Conservation (phyloP, 2,329 filamentous ascomycete species). For the Talaromyces sp. region DNA sequence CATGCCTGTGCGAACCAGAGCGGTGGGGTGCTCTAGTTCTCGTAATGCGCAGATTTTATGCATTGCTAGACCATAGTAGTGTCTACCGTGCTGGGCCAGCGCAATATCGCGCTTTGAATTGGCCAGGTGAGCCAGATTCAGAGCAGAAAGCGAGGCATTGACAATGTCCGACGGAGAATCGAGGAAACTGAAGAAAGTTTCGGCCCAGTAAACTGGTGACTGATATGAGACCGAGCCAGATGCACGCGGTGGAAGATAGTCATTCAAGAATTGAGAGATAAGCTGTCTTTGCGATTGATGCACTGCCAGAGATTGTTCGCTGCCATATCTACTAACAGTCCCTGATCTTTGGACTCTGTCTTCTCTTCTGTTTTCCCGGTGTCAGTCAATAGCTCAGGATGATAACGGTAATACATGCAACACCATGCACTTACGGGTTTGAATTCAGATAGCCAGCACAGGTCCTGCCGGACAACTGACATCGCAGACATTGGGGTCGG, state of each 20-base stretch:
- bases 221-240: neutral
- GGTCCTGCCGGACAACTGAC: neutral
- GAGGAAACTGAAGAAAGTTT: neutral
- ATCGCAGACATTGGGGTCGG: neutral
- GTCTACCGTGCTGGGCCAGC: neutral
- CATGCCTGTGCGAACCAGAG: neutral
- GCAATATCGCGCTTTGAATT: neutral
- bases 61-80: neutral
- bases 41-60: neutral
- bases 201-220: neutral
- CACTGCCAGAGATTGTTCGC: neutral
- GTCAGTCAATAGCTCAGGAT: neutral
- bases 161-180: neutral
- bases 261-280: neutral
- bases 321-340: neutral
- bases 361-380: neutral
- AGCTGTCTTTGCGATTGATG: neutral
- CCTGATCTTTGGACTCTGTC: neutral
- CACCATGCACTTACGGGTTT: neutral
- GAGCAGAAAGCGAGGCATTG: neutral
- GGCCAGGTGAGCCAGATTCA: neutral
- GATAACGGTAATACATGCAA: neutral
- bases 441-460: neutral
- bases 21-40: neutral
- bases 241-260: neutral